phyloP scores from a whole-genome alignment of 352 stramenopile species.

The Ophiocytium majus region DNA sequence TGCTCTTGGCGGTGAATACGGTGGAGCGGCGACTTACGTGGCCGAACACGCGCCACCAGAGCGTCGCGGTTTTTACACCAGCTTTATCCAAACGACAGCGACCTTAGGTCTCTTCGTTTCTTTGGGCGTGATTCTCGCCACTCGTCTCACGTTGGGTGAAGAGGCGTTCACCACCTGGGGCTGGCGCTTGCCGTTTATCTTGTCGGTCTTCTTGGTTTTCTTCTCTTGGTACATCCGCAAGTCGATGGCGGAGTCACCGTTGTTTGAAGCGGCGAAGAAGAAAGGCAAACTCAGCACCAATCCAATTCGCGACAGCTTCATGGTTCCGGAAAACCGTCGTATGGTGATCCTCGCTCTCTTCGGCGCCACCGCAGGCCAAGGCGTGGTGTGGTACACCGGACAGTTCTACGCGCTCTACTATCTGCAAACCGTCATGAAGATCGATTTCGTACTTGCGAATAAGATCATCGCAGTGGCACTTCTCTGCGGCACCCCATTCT shows the following conservation, averaged over 20 bases:
- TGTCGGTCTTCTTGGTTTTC: neutral
- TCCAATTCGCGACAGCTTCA: neutral
- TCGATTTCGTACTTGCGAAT: neutral
- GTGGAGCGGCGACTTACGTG: constrained; percentile 7
- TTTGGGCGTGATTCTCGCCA: neutral
- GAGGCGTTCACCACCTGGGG: neutral
- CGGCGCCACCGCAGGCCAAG: neutral
- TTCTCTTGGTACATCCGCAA: neutral
- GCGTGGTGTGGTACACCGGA: constrained; percentile 9
- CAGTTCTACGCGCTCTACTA: constrained; percentile 6
- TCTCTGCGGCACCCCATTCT: neutral
- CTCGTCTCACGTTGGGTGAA: neutral
- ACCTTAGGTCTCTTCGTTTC: constrained; percentile 5
- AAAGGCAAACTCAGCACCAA: neutral
- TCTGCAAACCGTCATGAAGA: constrained; percentile 11
- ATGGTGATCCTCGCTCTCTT: neutral
- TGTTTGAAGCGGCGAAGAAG: neutral
- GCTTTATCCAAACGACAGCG: constrained; percentile 5
- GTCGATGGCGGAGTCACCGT: neutral
- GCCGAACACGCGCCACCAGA: neutral
- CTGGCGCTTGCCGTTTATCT: neutral
- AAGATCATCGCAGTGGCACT: neutral
- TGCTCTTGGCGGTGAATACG: neutral
- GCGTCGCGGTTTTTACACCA: neutral
- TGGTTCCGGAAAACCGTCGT: neutral